These are phyloP conservation scores for Penicillium antarcticum DNA, from an alignment of 495 filamentous ascomycete genomes.

Conservation along the genomic window DNA sequence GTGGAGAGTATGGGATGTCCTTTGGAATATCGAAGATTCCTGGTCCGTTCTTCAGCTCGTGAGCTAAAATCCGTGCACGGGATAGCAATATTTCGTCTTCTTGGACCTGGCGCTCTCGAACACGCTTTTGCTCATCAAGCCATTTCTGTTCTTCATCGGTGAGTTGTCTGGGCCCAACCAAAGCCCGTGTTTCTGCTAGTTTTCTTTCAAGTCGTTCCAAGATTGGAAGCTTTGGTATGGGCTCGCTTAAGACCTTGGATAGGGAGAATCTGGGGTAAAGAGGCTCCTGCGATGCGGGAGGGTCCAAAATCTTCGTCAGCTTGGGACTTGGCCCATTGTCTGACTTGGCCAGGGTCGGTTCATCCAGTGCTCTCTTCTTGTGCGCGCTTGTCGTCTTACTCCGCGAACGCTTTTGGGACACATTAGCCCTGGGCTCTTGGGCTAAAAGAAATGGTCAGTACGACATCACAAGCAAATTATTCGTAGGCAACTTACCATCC, in stretches of 20 bases:
- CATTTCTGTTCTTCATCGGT: slow-evolving; percentile 17
- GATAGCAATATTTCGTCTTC: slow-evolving; percentile 43
- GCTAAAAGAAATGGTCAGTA: no score
- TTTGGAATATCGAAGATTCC: slow-evolving; percentile 23
- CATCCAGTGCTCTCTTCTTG: slow-evolving; percentile 23
- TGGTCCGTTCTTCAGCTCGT: slow-evolving; percentile 37
- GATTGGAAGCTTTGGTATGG: slow-evolving; percentile 38
- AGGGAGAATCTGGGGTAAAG: slow-evolving; percentile 26
- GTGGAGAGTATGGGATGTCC: no score
- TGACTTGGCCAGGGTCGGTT: slow-evolving; percentile 7
- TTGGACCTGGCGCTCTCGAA: slow-evolving; percentile 28
- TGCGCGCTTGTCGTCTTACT: background rate
- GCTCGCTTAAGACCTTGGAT: slow-evolving; percentile 30
- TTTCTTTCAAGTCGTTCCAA: slow-evolving; percentile 23
- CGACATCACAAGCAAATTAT: no score
- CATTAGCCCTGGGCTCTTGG: background rate
- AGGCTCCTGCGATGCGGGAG: background rate
- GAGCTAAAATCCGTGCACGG: slow-evolving; percentile 41
- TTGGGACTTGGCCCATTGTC: slow-evolving; percentile 22
- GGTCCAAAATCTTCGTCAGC: slow-evolving; percentile 15
- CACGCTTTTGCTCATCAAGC: slow-evolving; percentile 10
- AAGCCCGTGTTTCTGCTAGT: slow-evolving; percentile 15
- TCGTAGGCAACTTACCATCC: no score
- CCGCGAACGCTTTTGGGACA: background rate
- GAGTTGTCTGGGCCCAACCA: slow-evolving; percentile 23